Evolutionary conservation across 2,329 filamentous ascomycete species (phyloP).

Genomic region (Diaporthe sp.): DNA sequence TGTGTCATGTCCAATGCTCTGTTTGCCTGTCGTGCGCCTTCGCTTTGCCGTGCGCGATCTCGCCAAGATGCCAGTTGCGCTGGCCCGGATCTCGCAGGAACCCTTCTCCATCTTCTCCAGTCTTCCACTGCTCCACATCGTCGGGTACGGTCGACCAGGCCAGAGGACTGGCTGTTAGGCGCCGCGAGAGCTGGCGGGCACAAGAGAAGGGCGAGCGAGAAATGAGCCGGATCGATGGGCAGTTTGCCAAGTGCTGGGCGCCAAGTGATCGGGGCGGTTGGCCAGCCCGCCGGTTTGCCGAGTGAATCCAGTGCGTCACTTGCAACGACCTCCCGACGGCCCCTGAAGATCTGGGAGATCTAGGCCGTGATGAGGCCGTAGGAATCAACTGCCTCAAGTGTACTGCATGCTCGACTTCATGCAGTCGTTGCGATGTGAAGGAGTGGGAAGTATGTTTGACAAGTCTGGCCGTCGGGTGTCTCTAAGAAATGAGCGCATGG

Average conservation of each 20-base stretch:
- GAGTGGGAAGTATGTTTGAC: neutral
- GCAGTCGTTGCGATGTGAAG: neutral
- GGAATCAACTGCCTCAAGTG: neutral
- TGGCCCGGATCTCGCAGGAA: neutral
- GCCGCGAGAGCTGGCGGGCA: neutral
- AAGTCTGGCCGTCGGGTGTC: neutral
- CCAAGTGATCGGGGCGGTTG: conserved; percentile 31
- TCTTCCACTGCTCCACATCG: neutral
- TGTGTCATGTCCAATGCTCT: conserved; percentile 16
- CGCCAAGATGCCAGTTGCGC: conserved; percentile 20
- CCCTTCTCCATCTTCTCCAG: conserved; percentile 2
- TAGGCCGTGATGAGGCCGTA: neutral
- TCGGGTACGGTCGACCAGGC: neutral
- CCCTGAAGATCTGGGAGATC: conserved; percentile 22
- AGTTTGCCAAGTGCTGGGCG: conserved; percentile 34
- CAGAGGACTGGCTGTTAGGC: neutral
- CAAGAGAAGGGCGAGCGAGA: neutral
- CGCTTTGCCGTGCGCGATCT: neutral
- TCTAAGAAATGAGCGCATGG: neutral
- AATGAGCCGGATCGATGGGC: conserved; percentile 23
- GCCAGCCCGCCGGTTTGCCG: conserved; percentile 23
- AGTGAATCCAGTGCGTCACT: conserved; percentile 28
- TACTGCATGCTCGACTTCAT: neutral
- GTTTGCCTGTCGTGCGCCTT: neutral
- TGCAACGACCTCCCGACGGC: conserved; percentile 6